Conservation (phyloP, 2,329 filamentous ascomycete species). For the Ophiostoma sp. region DNA sequence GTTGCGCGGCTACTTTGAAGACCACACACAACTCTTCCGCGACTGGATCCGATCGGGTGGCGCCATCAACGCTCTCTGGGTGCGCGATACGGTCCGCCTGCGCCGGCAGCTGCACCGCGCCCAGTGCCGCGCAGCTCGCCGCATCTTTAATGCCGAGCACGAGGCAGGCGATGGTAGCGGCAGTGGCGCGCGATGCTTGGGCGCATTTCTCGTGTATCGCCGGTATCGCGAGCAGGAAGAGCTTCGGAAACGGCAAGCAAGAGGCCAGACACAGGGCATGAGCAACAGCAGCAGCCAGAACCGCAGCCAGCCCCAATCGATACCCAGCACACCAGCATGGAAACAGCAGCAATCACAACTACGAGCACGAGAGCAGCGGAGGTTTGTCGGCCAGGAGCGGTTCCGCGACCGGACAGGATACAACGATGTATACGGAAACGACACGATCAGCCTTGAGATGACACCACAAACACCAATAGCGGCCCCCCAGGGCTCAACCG, state of each 20-base stretch:
- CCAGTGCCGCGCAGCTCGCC: conserved; percentile 58
- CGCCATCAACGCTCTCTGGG: conserved; percentile 58
- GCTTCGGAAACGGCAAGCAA: conserved; percentile 28
- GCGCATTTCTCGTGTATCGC: conserved; percentile 56
- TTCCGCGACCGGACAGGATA: conserved; percentile 25
- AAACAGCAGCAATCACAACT: conserved; percentile 30
- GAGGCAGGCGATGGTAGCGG: conserved; percentile 36
- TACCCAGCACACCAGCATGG: conserved; percentile 32
- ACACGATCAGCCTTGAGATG: conserved; percentile 27
- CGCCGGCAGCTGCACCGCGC: conserved; percentile 56
- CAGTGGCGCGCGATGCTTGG: conserved; percentile 52
- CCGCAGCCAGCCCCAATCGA: neutral
- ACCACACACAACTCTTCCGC: conserved; percentile 52
- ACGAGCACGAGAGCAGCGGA: conserved; percentile 23
- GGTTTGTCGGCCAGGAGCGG: conserved; percentile 25
- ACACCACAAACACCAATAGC: neutral
- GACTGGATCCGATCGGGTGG: conserved; percentile 58
- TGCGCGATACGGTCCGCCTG: conserved; percentile 52
- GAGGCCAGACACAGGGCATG: neutral
- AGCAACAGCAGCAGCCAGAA: neutral
- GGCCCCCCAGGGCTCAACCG: neutral
- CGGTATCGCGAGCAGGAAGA: conserved; percentile 47
- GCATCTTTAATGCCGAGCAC: conserved; percentile 55
- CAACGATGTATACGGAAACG: conserved; percentile 3
- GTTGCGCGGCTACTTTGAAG: conserved; percentile 48